Evolutionary conservation across 2,329 filamentous ascomycete genomes (phyloP).

Genomic region (Aureobasidium leucospermi): DNA sequence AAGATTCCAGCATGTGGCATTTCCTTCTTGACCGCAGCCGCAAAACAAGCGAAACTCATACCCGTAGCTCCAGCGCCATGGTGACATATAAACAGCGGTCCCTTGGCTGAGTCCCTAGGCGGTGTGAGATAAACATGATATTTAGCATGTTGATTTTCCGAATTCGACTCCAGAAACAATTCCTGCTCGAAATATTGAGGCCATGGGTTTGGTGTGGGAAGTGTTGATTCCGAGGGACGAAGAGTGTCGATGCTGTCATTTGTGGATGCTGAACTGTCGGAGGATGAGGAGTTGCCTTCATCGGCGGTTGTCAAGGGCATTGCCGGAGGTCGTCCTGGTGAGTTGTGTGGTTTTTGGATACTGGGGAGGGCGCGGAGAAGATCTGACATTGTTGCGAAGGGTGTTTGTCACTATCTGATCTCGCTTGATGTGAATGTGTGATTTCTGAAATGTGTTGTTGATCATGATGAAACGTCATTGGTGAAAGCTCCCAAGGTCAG

Average conservation of each 20-base stretch:
- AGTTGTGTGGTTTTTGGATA: conserved; percentile 5
- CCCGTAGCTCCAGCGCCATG: conserved; percentile 93
- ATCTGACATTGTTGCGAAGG: conserved; percentile 15
- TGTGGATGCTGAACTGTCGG: conserved; percentile 79
- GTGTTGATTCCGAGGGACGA: conserved; percentile 29
- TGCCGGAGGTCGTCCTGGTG: conserved; percentile 20
- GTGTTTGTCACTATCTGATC: not conserved
- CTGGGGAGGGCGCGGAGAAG: conserved; percentile 16
- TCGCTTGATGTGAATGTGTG: not conserved
- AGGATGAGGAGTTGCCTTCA: conserved; percentile 36
- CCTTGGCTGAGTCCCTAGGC: conserved; percentile 52
- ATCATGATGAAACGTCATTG: not conserved
- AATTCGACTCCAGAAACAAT: conserved; percentile 57
- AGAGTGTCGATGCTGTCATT: conserved; percentile 66
- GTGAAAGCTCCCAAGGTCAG: not conserved
- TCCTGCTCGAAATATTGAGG: conserved; percentile 87
- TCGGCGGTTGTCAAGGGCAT: conserved; percentile 35
- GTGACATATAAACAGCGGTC: conserved; percentile 85
- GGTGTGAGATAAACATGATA: conserved; percentile 87
- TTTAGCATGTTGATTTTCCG: conserved; percentile 43
- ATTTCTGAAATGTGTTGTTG: not conserved
- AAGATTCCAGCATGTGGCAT: conserved; percentile 77
- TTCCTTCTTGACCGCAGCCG: conserved; percentile 66
- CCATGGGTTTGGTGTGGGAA: conserved; percentile 71
- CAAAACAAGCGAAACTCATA: conserved; percentile 74